phyloP scores from a whole-genome alignment of 768 basidiomycete species.

The Favolaschia claudopus region DNA sequence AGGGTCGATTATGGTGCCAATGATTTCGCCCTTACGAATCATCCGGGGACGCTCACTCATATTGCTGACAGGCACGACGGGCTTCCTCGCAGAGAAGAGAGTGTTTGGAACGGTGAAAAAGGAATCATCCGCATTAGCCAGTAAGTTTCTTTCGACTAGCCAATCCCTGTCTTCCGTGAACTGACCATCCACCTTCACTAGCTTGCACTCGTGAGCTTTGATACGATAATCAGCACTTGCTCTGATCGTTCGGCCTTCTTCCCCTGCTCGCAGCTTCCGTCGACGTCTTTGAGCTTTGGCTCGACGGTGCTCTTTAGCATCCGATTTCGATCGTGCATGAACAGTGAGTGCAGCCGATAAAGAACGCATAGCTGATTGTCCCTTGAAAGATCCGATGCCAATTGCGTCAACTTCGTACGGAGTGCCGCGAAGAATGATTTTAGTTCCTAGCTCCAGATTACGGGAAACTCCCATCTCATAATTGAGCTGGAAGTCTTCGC shows the following conservation, averaged over 20 bases:
- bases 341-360: neutral
- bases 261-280: neutral
- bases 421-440: neutral
- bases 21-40: neutral
- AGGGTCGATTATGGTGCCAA: neutral
- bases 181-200: neutral
- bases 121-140: neutral
- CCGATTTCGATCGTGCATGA: neutral
- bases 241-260: neutral
- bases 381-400: neutral
- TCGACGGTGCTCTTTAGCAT: neutral
- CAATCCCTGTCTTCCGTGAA: neutral
- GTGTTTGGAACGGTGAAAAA: neutral
- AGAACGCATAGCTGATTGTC: neutral
- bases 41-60: neutral
- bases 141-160: neutral
- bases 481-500: slow-evolving; percentile 1
- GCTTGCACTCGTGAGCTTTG: neutral
- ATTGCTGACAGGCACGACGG: neutral
- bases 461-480: neutral
- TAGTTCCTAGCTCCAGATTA: neutral
- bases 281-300: neutral
- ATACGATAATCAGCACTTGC: neutral
- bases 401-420: neutral
- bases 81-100: neutral